Percentiles rank a stretch among this genome's conserved stretches.
These are phyloP conservation scores for Prunus persica DNA, from an alignment of 306 rosid species.

Conservation along the genomic window Prunus_persica_NCBIv2 NC_034012.1:13996001-13996500, in stretches of 20 bases:
- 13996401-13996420: constrained; percentile 87
- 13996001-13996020: too few relatives aligned
- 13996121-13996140: too few relatives aligned
- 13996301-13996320: neutral
- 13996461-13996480: constrained; percentile 78
- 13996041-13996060: too few relatives aligned
- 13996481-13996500: constrained; percentile 79
- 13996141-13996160: too few relatives aligned
- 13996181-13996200: too few relatives aligned
- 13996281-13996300: neutral
- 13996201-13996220: too few relatives aligned
- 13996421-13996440: constrained; percentile 80
- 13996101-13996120: too few relatives aligned
- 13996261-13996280: neutral
- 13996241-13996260: neutral
- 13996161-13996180: too few relatives aligned
- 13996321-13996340: neutral
- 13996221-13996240: neutral
- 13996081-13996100: too few relatives aligned
- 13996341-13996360: neutral
- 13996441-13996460: constrained; percentile 60
- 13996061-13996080: too few relatives aligned
- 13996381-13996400: constrained; percentile 15
- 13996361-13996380: constrained; percentile 6
- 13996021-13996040: too few relatives aligned